Percentiles rank a stretch among this genome's conserved stretches.
phyloP scores from a whole-genome alignment of 2,329 filamentous ascomycete species.

The Trichoderma lentiforme region DNA sequence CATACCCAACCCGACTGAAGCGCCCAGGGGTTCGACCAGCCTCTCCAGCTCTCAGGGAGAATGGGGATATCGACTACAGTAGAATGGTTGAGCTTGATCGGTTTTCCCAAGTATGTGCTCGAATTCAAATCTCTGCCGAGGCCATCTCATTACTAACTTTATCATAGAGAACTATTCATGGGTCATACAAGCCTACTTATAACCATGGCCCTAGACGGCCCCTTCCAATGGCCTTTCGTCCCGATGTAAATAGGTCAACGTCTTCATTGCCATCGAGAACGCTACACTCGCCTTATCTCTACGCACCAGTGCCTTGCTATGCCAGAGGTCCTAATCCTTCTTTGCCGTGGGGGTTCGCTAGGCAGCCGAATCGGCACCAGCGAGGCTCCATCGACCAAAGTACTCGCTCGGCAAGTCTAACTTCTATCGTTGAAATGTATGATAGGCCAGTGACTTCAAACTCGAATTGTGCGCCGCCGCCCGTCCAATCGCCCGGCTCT shows the following conservation, averaged over 20 bases:
- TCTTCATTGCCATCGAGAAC: slow-evolving; percentile 36
- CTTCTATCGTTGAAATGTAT: slow-evolving; percentile 51
- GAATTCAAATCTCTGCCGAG: not conserved
- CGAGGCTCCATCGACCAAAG: slow-evolving; percentile 37
- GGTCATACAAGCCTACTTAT: slow-evolving; percentile 40
- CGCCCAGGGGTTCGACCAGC: slow-evolving; percentile 49
- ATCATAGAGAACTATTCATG: slow-evolving; percentile 44
- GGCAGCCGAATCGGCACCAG: slow-evolving; percentile 33
- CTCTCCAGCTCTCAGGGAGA: slow-evolving; percentile 49
- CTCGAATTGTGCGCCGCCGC: slow-evolving; percentile 26
- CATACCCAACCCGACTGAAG: slow-evolving; percentile 56
- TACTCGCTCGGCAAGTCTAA: slow-evolving; percentile 46
- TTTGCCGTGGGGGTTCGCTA: slow-evolving; percentile 25
- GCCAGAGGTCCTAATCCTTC: slow-evolving; percentile 39
- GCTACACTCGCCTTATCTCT: slow-evolving; percentile 28
- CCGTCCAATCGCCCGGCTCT: slow-evolving; percentile 33
- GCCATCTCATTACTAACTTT: slow-evolving; percentile 7
- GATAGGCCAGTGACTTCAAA: slow-evolving; percentile 28
- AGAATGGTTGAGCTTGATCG: slow-evolving; percentile 51
- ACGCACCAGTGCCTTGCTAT: slow-evolving; percentile 23
- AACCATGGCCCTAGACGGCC: slow-evolving; percentile 35
- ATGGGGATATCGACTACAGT: slow-evolving; percentile 47
- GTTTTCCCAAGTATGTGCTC: slow-evolving; percentile 39
- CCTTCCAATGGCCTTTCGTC: slow-evolving; percentile 38
- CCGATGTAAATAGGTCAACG: slow-evolving; percentile 41